phyloP scores from a whole-genome alignment of 2,329 filamentous ascomycete species.

The Alternaria viburni region DNA sequence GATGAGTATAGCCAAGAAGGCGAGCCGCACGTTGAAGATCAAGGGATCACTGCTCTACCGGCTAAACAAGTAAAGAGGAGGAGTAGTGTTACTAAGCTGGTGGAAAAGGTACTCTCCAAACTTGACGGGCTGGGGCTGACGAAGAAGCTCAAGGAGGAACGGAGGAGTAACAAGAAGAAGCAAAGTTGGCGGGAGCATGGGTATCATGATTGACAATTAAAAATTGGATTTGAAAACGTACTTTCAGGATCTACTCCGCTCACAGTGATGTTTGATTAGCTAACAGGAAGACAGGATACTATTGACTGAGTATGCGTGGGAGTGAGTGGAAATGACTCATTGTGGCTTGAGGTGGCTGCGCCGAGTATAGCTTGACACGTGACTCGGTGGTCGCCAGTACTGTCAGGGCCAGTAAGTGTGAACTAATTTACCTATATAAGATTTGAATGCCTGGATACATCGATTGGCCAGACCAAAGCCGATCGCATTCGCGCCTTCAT shows the following conservation, averaged over 20 bases:
- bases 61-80: neutral
- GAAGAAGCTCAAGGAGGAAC: conserved; percentile 4
- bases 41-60: neutral
- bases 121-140: conserved; percentile 15
- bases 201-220: neutral
- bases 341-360: neutral
- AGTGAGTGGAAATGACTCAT: neutral
- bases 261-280: neutral
- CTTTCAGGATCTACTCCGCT: neutral
- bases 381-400: neutral
- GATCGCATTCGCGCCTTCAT: neutral
- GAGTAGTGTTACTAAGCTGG: conserved; percentile 8
- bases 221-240: neutral
- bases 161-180: neutral
- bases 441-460: neutral
- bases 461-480: neutral
- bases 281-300: neutral
- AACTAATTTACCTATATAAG: neutral
- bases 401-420: neutral
- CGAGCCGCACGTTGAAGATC: neutral
- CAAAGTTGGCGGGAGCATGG: neutral
- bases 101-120: conserved; percentile 16
- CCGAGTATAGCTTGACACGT: neutral
- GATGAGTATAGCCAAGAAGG: neutral
- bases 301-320: neutral